Evolutionary conservation across 1,284 basidiomycete genomes (phyloP).

Genomic region (Wolfiporia cocos): DNA sequence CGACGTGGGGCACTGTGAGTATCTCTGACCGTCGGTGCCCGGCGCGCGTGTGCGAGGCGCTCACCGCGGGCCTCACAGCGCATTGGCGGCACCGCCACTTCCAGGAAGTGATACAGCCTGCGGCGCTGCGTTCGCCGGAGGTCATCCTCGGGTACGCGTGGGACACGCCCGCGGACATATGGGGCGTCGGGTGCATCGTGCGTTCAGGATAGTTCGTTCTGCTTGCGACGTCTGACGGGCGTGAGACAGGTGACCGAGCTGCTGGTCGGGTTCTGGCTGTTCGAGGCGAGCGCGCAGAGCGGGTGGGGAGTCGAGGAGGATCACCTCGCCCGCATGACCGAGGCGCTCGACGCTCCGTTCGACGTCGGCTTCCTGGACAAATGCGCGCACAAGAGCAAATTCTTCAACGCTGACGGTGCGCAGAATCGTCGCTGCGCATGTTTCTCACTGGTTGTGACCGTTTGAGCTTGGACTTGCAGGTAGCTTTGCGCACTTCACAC

Average conservation of each 20-base stretch:
- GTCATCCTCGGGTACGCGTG: slow-evolving; percentile 1
- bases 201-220: not conserved
- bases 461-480: not conserved
- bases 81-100: too few relatives aligned
- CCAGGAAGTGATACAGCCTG: not conserved
- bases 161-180: not conserved
- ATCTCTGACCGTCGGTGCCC: too few relatives aligned
- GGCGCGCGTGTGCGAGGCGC: too few relatives aligned
- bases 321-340: not conserved
- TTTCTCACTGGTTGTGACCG: not conserved
- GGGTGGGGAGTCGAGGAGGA: not conserved
- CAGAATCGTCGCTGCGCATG: too few relatives aligned
- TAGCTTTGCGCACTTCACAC: not conserved
- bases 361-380: not conserved
- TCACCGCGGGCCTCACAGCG: too few relatives aligned
- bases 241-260: not conserved
- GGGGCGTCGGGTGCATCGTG: not conserved
- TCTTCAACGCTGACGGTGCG: too few relatives aligned
- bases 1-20: too few relatives aligned
- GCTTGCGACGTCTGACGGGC: too few relatives aligned
- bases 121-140: not conserved
- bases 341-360: too few relatives aligned
- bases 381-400: not conserved
- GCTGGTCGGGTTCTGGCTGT: not conserved
- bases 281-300: too few relatives aligned